phyloP scores from a whole-genome alignment of 257 asterid genomes.

The Thymus mandschuricus region DNA sequence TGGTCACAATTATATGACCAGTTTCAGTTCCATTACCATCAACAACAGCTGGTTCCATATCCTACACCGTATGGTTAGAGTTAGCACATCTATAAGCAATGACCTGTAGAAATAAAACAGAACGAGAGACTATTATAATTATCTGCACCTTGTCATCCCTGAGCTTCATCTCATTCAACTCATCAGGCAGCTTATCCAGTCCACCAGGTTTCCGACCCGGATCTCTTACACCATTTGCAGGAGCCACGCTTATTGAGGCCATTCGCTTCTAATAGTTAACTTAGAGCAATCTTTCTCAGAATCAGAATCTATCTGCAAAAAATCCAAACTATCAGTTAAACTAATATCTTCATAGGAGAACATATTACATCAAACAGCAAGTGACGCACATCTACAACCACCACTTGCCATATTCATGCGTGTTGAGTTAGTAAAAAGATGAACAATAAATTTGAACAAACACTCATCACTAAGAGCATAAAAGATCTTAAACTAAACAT shows the following conservation, averaged over 20 bases:
- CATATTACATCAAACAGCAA: no score
- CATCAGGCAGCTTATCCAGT: constrained; percentile 56
- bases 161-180: constrained; percentile 66
- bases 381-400: no score
- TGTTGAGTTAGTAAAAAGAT: no score
- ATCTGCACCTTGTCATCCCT: constrained; percentile 60
- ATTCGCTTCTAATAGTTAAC: constrained; percentile 21
- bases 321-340: constrained; percentile 4
- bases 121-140: background rate
- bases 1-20: constrained; percentile 84
- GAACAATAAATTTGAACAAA: no score
- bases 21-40: constrained; percentile 83
- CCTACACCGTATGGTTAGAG: constrained; percentile 43
- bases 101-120: background rate
- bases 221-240: constrained; percentile 48
- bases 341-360: no score
- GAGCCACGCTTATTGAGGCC: constrained; percentile 50
- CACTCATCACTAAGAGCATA: background rate
- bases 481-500: background rate
- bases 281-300: constrained; percentile 13
- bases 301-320: constrained; percentile 39
- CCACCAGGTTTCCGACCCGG: constrained; percentile 41
- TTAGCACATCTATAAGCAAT: constrained; percentile 3
- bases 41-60: constrained; percentile 76
- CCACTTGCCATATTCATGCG: no score